A percentile compares a stretch with the other conserved stretches of the same genome.
Evolutionary conservation across 306 rosid species (phyloP).

Genomic region (Malus sieversii): DNA sequence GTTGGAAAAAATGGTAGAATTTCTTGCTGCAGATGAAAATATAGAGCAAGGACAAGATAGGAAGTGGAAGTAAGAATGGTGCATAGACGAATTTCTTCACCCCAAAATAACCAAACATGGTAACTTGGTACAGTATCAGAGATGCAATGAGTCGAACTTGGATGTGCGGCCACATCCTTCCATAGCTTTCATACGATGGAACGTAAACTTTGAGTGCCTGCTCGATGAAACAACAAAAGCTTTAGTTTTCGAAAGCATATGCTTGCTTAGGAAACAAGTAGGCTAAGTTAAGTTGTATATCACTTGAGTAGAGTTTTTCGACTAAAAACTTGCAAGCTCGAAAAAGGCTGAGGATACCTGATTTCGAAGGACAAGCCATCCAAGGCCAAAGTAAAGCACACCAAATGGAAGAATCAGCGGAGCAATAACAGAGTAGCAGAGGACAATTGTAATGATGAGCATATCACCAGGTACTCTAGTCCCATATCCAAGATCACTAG

Average conservation of each 20-base stretch:
- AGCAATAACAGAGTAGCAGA: slow-evolving; percentile 84
- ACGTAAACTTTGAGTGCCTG: slow-evolving; percentile 91
- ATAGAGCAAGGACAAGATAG: slow-evolving; percentile 47
- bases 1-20: slow-evolving; percentile 54
- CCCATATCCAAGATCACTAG: slow-evolving; percentile 78
- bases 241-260: background rate
- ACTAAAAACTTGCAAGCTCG: background rate
- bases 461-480: slow-evolving; percentile 80
- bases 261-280: too few species aligned
- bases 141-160: slow-evolving; percentile 58
- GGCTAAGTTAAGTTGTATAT: too few species aligned
- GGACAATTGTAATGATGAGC: slow-evolving; percentile 67
- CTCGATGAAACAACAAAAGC: background rate
- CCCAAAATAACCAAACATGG: slow-evolving; percentile 77
- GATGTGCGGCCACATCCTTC: slow-evolving; percentile 97
- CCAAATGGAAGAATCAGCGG: slow-evolving; percentile 84
- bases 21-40: slow-evolving; percentile 44
- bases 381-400: slow-evolving; percentile 65
- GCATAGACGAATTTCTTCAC: slow-evolving; percentile 43
- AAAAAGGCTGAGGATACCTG: slow-evolving; percentile 48
- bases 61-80: slow-evolving; percentile 54
- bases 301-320: background rate
- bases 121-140: slow-evolving; percentile 63
- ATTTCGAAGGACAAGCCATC: slow-evolving; percentile 91
- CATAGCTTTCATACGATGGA: slow-evolving; percentile 82